Conservation (phyloP, 2,329 filamentous ascomycete species). For the Triangularia verruculosa region DNA sequence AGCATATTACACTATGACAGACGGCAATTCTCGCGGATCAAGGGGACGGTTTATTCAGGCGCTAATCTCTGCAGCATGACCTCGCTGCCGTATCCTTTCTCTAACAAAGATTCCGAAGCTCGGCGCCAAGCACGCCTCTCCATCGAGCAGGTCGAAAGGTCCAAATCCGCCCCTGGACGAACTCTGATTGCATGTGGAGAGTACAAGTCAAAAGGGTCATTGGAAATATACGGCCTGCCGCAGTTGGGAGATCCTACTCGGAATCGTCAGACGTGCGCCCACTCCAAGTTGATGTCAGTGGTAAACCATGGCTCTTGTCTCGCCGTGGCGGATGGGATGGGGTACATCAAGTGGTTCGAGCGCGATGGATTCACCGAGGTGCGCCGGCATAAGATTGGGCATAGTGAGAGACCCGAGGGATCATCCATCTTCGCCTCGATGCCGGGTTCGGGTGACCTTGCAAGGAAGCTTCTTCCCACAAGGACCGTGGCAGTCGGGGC, state of each 20-base stretch:
- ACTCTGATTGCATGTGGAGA: constrained; percentile 81
- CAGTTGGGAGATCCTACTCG: constrained; percentile 55
- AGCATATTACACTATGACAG: constrained; percentile 87
- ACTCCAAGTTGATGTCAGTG: constrained; percentile 77
- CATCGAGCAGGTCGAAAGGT: constrained; percentile 49
- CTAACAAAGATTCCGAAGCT: constrained; percentile 59
- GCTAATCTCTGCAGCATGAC: constrained; percentile 72
- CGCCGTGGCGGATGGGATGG: constrained; percentile 79
- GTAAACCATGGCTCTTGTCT: constrained; percentile 77
- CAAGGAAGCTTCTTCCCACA: constrained; percentile 73
- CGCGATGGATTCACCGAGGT: constrained; percentile 69
- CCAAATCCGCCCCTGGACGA: constrained; percentile 54
- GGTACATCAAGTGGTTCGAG: constrained; percentile 87
- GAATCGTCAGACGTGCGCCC: constrained; percentile 80
- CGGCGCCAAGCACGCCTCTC: constrained; percentile 55
- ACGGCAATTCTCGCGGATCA: constrained; percentile 75
- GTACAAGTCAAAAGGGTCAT: constrained; percentile 85
- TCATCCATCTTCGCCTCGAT: constrained; percentile 51
- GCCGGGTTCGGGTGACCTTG: constrained; percentile 66
- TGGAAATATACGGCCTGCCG: constrained; percentile 77
- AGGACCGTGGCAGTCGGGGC: background rate
- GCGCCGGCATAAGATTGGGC: constrained; percentile 52
- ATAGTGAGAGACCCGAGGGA: constrained; percentile 47
- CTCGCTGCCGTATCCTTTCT: constrained; percentile 65
- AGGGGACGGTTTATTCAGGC: constrained; percentile 78